These are phyloP conservation scores for Brassica incana DNA, from an alignment of 345 rosid genomes.

Conservation along the genomic window DNA sequence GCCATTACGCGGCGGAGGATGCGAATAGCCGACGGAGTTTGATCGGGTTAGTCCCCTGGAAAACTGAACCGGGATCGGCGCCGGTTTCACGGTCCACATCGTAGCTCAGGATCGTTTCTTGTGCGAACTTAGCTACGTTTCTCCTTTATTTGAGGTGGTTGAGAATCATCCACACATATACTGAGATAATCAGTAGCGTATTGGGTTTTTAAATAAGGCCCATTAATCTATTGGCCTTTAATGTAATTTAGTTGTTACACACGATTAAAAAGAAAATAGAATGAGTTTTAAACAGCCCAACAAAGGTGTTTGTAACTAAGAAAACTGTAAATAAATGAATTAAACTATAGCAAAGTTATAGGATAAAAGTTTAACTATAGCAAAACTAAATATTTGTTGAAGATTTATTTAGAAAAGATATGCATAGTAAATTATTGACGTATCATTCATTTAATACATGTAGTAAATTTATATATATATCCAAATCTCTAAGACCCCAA, in stretches of 20 bases:
- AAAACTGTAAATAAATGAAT: not conserved
- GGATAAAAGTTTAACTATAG: not conserved
- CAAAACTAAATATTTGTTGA: not conserved
- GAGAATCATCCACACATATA: slow-evolving; percentile 14
- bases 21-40: not conserved
- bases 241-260: not conserved
- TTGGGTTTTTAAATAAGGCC: slow-evolving; percentile 15
- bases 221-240: not conserved
- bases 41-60: slow-evolving; percentile 1
- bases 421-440: too few relatives aligned
- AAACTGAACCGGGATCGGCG: slow-evolving; percentile 28
- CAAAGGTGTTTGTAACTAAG: not conserved
- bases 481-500: too few relatives aligned
- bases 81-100: slow-evolving; percentile 35
- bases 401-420: too few relatives aligned
- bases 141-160: not conserved
- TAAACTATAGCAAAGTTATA: not conserved
- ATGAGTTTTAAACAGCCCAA: not conserved
- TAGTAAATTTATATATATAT: too few relatives aligned
- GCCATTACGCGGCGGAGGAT: slow-evolving; percentile 14
- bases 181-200: not conserved
- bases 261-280: not conserved
- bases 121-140: not conserved
- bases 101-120: not conserved
- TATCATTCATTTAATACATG: too few relatives aligned